Conservation (phyloP, 1,139 yeast species). For the Kazachstania sp. region DNA sequence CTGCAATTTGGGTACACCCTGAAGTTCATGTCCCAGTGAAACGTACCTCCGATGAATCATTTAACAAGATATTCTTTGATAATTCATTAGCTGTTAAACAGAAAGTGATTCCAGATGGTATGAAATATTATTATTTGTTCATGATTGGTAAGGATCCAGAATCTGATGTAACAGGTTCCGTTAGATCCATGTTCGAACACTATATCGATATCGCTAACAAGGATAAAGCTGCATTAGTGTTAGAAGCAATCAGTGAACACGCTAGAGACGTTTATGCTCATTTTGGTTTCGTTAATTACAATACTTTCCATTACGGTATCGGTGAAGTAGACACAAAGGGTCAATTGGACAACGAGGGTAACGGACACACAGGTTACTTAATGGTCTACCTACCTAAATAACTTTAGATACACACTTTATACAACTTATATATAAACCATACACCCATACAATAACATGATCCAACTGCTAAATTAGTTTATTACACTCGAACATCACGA, state of each 20-base stretch:
- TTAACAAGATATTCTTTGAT: conserved; percentile 26
- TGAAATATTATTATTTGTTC: conserved; percentile 27
- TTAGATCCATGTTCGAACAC: conserved; percentile 26
- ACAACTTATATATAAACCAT: not conserved
- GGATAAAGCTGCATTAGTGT: conserved; percentile 26
- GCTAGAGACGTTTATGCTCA: conserved; percentile 31
- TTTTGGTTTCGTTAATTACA: conserved; percentile 29
- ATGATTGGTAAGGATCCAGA: conserved; percentile 28
- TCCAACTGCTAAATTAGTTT: no score
- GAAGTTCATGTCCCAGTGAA: conserved; percentile 18
- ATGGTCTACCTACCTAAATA: conserved; percentile 23
- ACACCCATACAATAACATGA: no score
- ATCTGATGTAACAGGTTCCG: conserved; percentile 25
- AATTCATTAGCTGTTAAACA: conserved; percentile 16
- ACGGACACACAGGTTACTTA: conserved; percentile 25
- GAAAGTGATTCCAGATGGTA: conserved; percentile 20
- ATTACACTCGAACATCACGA: no score
- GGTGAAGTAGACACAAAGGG: conserved; percentile 28
- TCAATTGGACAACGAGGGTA: conserved; percentile 23
- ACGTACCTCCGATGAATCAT: conserved; percentile 22
- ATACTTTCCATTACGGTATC: conserved; percentile 27
- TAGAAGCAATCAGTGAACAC: conserved; percentile 31
- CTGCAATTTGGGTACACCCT: conserved; percentile 26
- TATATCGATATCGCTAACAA: conserved; percentile 29
- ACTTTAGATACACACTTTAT: not conserved